Base-by-base conservation (phyloP, 148 eudicot genomes). In the Camellia sinensis region DNA sequence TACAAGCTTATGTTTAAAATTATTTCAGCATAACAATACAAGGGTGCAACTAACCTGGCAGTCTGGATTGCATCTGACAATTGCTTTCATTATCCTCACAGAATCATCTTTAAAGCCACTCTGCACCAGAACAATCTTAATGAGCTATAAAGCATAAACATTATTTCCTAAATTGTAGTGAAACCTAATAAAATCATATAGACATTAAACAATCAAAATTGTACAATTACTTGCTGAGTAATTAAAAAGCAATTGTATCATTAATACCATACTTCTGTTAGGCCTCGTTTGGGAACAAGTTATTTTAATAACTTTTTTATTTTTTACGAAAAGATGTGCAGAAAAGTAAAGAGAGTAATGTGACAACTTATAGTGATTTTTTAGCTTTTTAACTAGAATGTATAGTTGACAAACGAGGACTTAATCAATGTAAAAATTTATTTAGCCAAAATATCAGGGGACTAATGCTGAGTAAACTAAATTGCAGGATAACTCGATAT, bases 101-200 rank as follows among this genome's bases (percentile, higher is more conserved):
- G 93, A 90, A 61, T 90, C 91, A 62, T 85, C 90, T 84, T 81
- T 84, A 46, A 94, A 94, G 53, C 98, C 98, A 85, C 92, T 86
- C 97, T 94, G 81, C 80, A 86, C 3, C 75, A 3, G 52, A 73
- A 68, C 17, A 79, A 67, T 21, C 43, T n/a, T 56, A 46, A 48
- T 78, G 46, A 72, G 56, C 5, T 79, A 54, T 19, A 13, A 17
- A 63, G 64, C 9, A 52, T 5, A 12, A 6, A 54, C 3, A 21
- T 9, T 17, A 61, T 61, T n/a, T 9, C 21, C 64, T 9, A 61
- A n/a, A 61, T 61, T n/a, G 22, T 18, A 61, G 64, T 61, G 64
- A 61, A 61, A n/a, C 64, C 2, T 9, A 18, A 17, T 3, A n/a
- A 61, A 15, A 18, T 61, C 64, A 18, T 61, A 17, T 54, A 8